Evolutionary conservation across 1,139 yeast genomes (phyloP).

Genomic region (Starmera stellimalicola): DNA sequence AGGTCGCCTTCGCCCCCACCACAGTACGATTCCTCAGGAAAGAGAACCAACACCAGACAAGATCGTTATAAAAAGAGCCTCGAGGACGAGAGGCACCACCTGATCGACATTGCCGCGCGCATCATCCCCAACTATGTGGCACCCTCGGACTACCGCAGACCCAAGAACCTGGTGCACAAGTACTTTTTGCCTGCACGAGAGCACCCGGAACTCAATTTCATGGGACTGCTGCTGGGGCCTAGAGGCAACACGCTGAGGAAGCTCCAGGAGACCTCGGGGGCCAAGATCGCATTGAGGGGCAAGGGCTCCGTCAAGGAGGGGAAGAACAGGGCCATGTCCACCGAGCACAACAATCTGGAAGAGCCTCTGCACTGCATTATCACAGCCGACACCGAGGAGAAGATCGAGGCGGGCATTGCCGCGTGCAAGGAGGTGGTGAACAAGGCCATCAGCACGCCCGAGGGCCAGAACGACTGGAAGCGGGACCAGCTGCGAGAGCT

Average conservation of each 20-base stretch:
- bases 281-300: constrained; percentile 81
- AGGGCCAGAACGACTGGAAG: constrained; percentile 86
- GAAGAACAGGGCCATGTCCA: constrained; percentile 36
- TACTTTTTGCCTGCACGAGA: constrained; percentile 79
- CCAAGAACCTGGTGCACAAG: constrained; percentile 71
- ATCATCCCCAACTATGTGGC: constrained; percentile 72
- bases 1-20: constrained; percentile 93
- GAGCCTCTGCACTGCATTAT: constrained; percentile 88
- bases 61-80: constrained; percentile 48
- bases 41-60: constrained; percentile 78
- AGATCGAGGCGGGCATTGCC: constrained; percentile 65
- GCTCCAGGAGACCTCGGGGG: constrained; percentile 78
- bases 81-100: constrained; percentile 70
- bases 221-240: constrained; percentile 88
- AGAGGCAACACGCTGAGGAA: constrained; percentile 85
- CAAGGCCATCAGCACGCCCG: constrained; percentile 81
- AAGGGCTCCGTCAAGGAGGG: constrained; percentile 96
- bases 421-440: constrained; percentile 71
- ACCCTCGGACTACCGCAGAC: constrained; percentile 68
- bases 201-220: constrained; percentile 87
- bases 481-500: constrained; percentile 85
- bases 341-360: constrained; percentile 37
- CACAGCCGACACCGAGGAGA: constrained; percentile 74
- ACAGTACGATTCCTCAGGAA: constrained; percentile 72
- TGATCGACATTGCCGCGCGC: constrained; percentile 66